phyloP scores from a whole-genome alignment of 164 flowering plant species.

The Magnolia kwangsiensis region DNA sequence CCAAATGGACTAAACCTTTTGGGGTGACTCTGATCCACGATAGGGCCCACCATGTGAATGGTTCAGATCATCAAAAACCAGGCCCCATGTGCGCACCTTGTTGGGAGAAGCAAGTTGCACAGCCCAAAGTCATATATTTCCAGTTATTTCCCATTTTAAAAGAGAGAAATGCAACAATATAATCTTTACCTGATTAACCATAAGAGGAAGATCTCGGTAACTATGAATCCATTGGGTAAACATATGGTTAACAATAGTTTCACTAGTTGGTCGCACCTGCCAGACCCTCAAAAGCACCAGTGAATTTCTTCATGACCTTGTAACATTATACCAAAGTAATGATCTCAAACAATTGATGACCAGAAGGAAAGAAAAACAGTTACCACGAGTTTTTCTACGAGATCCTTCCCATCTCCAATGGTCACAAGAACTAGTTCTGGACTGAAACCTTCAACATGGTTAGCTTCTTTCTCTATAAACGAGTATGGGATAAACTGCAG shows the following conservation, averaged over 20 bases:
- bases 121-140: too few relatives aligned
- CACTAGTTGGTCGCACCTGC: slow-evolving; percentile 99
- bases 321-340: background rate
- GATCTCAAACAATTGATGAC: background rate
- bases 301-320: background rate
- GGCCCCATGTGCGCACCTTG: too few relatives aligned
- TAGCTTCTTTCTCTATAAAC: slow-evolving; percentile 98
- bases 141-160: background rate
- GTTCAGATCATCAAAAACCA: too few relatives aligned
- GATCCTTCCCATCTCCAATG: slow-evolving; percentile 97
- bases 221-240: slow-evolving; percentile 99
- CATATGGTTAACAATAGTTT: slow-evolving; percentile 99
- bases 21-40: too few relatives aligned
- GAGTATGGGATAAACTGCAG: slow-evolving; percentile 97
- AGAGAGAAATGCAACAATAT: slow-evolving; percentile 4
- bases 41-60: too few relatives aligned
- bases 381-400: slow-evolving; percentile 99
- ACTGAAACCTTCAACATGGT: slow-evolving; percentile 97
- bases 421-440: slow-evolving; percentile 96
- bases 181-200: slow-evolving; percentile 79
- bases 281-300: slow-evolving; percentile 71
- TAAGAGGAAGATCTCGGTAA: slow-evolving; percentile 94
- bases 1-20: too few relatives aligned
- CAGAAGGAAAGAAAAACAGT: slow-evolving; percentile 4
- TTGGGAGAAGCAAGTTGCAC: too few relatives aligned